phyloP scores from a whole-genome alignment of 495 filamentous ascomycete genomes.

The Penicillium paradoxum region DNA sequence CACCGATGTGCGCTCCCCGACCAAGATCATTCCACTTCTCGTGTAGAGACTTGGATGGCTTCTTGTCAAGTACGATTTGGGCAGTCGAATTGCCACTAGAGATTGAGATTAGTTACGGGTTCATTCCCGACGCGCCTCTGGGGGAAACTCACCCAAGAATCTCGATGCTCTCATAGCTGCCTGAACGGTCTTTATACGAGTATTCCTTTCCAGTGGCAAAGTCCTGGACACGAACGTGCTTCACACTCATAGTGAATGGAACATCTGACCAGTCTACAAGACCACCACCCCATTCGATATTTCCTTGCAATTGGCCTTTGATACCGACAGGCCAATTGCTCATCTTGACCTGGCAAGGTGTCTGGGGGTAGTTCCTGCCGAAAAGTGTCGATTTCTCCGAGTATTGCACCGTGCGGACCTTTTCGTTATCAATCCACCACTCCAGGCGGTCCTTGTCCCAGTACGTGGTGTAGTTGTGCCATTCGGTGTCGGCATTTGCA shows the following conservation, averaged over 20 bases:
- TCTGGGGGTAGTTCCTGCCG: conserved; percentile 72
- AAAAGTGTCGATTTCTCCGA: conserved; percentile 21
- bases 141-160: conserved; percentile 46
- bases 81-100: conserved; percentile 54
- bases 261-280: conserved; percentile 52
- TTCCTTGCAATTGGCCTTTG: conserved; percentile 48
- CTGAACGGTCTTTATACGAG: conserved; percentile 27
- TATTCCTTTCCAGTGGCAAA: conserved; percentile 34
- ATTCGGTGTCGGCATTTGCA: conserved; percentile 53
- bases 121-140: too few relatives aligned
- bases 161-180: conserved; percentile 32
- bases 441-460: conserved; percentile 70
- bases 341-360: conserved; percentile 44
- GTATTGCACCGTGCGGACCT: conserved; percentile 59
- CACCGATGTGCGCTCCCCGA: conserved; percentile 38
- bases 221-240: conserved; percentile 32
- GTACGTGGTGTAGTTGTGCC: conserved; percentile 72
- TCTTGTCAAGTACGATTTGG: conserved; percentile 23
- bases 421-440: conserved; percentile 70
- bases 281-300: conserved; percentile 67
- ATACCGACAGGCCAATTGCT: conserved; percentile 25
- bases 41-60: conserved; percentile 37
- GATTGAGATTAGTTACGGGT: conserved; percentile 31
- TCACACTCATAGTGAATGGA: conserved; percentile 64
- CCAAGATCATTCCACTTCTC: conserved; percentile 57